Evolutionary conservation across 169 alveolate species (phyloP), one percentile per base, ranked within the genome.

Genomic region (Babesia caballi): DNA sequence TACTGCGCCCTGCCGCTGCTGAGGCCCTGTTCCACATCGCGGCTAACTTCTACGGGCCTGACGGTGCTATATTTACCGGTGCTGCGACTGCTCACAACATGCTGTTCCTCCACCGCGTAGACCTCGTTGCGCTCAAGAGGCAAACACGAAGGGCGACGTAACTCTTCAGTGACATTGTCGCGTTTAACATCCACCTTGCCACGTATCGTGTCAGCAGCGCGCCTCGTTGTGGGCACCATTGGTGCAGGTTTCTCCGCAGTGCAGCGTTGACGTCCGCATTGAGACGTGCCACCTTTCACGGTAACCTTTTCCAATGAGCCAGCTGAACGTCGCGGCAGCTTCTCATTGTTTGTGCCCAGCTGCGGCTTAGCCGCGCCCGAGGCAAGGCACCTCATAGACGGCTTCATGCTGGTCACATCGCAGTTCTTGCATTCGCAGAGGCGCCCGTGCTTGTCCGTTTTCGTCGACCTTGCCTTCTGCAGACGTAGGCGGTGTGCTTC

Each of bases 401-500:
- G 58, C 23, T 63, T 63, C 73, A 47, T 47, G 52, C 73, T 63
- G 11, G 73, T 63, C 25, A 47, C 60, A 47, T 63, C 73, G 50
- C 73, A 63, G 12, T 63, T 63, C 21, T 27, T 28, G 50, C 73
- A 63, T 28, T 63, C 73, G 28, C 73, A 63, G 6, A 63, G 51
- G 9, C 36, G 42, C n/a, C 73, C 73, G 14, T 8, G 17, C 27
- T 5, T 47, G 33, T 14, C 78, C n/a, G 4, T 19, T 12, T 57
- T 67, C 5, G 33, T 6, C 3, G 21, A 0, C 35, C 85, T 61
- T 17, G 85, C 85, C 71, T 38, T 66, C 19, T 21, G 30, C 63
- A 76, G 17, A 4, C 85, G 68, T 11, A 40, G 69, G 3, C 60
- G 27, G 44, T 76, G 85, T 11, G 85, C 85, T 40, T 76, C 85